Evolutionary conservation across 2,329 filamentous ascomycete species (phyloP).

Genomic region (Ophiostoma novo-ulmi): DNA sequence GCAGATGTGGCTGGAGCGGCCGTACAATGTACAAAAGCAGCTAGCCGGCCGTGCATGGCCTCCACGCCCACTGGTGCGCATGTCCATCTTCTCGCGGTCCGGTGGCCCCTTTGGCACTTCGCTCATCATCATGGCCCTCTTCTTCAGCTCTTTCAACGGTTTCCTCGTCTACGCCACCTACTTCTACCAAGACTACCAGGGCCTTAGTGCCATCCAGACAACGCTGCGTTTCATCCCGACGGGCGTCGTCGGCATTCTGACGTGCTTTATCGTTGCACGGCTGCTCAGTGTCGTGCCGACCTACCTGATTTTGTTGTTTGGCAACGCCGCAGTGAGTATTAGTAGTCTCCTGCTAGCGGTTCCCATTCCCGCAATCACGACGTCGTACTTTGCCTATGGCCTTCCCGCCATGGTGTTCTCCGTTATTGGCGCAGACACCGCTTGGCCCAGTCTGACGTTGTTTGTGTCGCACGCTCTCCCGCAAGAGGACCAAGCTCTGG

Average conservation of each 20-base stretch:
- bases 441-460: slow-evolving; percentile 60
- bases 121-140: slow-evolving; percentile 60
- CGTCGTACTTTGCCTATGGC: slow-evolving; percentile 63
- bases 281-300: slow-evolving; percentile 56
- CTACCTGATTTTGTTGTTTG: slow-evolving; percentile 53
- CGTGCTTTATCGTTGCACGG: slow-evolving; percentile 51
- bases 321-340: slow-evolving; percentile 51
- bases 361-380: slow-evolving; percentile 48
- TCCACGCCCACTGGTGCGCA: slow-evolving; percentile 57
- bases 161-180: slow-evolving; percentile 64
- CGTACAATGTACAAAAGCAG: slow-evolving; percentile 34
- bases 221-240: slow-evolving; percentile 65
- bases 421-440: slow-evolving; percentile 61
- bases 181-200: slow-evolving; percentile 64
- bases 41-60: slow-evolving; percentile 28
- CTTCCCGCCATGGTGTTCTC: slow-evolving; percentile 61
- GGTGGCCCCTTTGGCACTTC: slow-evolving; percentile 53
- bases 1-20: slow-evolving; percentile 56
- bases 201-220: slow-evolving; percentile 57
- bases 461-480: slow-evolving; percentile 61
- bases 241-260: slow-evolving; percentile 54
- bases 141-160: slow-evolving; percentile 64
- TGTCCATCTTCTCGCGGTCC: slow-evolving; percentile 55
- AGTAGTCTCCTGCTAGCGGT: slow-evolving; percentile 55
- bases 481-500: slow-evolving; percentile 59